Evolutionary conservation across 148 eudicot species (phyloP).

Genomic region (Heliosperma pusillum): DNA sequence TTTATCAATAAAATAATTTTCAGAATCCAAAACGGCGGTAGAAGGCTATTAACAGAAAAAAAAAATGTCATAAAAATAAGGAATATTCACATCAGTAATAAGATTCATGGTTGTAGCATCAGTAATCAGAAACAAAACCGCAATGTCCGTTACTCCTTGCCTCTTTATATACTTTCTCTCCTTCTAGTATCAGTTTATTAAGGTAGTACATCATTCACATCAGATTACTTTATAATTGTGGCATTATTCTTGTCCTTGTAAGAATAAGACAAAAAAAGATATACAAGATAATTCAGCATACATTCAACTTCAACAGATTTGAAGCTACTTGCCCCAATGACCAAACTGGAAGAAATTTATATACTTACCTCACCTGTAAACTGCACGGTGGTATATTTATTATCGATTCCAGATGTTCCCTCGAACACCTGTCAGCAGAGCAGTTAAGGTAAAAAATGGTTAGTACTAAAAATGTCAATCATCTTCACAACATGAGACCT

Average conservation of each 20-base stretch:
- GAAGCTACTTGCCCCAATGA: neutral
- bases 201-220: neutral
- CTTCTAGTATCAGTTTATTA: neutral
- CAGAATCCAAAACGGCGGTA: neutral
- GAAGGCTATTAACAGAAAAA: neutral
- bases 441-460: neutral
- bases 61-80: no score
- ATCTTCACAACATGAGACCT: no score
- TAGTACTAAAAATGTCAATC: no score
- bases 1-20: neutral
- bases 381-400: constrained; percentile 94
- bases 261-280: neutral
- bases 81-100: neutral
- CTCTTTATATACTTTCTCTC: neutral
- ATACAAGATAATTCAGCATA: neutral
- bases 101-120: neutral
- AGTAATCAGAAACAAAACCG: neutral
- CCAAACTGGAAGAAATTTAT: neutral
- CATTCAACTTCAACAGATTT: neutral
- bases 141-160: neutral
- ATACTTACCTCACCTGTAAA: constrained; percentile 89
- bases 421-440: constrained; percentile 74
- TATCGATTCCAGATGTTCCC: constrained; percentile 98
- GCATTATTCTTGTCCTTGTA: neutral
- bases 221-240: neutral